Evolutionary conservation across 2,329 filamentous ascomycete species (phyloP).

Genomic region (Diaporthe longicolla): DNA sequence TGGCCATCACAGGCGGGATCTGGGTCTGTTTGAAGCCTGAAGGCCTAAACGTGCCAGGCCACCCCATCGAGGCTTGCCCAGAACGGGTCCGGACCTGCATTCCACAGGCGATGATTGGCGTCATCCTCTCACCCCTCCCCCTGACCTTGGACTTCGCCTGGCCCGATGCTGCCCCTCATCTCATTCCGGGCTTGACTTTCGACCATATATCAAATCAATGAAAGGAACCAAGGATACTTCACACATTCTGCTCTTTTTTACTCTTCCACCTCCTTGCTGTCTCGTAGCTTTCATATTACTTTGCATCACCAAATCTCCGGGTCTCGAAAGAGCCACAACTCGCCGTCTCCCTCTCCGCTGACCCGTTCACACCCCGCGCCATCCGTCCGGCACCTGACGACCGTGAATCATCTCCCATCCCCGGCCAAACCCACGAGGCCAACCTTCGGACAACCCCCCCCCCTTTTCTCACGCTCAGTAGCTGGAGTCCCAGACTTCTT

Average conservation of each 20-base stretch:
- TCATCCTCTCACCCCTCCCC: conserved; percentile 21
- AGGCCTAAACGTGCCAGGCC: conserved; percentile 34
- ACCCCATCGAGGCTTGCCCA: conserved; percentile 30
- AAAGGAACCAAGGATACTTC: not conserved
- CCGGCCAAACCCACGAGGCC: conserved; percentile 22
- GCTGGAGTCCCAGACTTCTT: conserved; percentile 15
- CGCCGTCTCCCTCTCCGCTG: conserved; percentile 16
- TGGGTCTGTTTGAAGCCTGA: conserved; percentile 35
- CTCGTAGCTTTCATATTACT: not conserved
- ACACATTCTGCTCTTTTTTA: not conserved
- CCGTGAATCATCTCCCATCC: conserved; percentile 24
- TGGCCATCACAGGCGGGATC: conserved; percentile 9
- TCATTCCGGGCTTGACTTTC: conserved; percentile 22
- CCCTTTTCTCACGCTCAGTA: conserved; percentile 21
- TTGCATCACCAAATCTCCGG: not conserved
- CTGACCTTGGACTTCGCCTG: conserved; percentile 19
- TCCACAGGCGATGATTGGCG: conserved; percentile 33
- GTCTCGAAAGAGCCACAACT: conserved; percentile 3
- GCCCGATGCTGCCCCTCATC: conserved; percentile 26
- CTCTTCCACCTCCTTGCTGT: not conserved
- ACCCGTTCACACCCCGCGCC: conserved; percentile 20
- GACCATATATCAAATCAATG: conserved; percentile 9
- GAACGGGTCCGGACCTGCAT: conserved; percentile 38
- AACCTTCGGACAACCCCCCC: not conserved
- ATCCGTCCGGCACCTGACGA: conserved; percentile 37